Base-by-base conservation (phyloP, 2,329 filamentous ascomycete species). In the Xylariaceae sp. region DNA sequence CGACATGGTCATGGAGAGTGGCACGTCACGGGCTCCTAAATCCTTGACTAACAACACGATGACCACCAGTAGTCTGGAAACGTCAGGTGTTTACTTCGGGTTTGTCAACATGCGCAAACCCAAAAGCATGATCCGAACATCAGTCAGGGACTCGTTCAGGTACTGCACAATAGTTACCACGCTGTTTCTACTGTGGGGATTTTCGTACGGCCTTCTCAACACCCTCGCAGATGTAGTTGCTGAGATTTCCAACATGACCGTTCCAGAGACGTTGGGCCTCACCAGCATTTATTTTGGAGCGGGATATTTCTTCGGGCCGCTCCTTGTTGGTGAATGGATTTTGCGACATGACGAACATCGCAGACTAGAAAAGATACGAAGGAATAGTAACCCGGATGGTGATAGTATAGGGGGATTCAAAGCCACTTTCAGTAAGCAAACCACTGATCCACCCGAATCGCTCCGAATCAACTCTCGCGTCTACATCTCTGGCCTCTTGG, bases 161-260 rank as follows among this genome's bases (percentile, higher is more conserved):
- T 89, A 89, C 59, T 85, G 88, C 64, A 78, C 80, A 15, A 76
- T 89, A 58, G 89, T 95, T 19, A 89, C 88, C 1, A 80, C 92
- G 6, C 75, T 96, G 0, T 95, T 96, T 71, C 84, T 95, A 59
- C 74, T 96, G 2, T 95, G 90, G 91, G 92, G 92, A 0, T 87
- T 96, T 54, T 91, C 90, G 0, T 96, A 96, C 63, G 92, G 92
- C 0, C 78, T 96, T 1, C 76, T 96, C 5, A 90, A 94, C 64
- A 87, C 86, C 0, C 79, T 96, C 26, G 95, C 95, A 67, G 79
- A 78, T 18, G 83, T 83, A 21, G 85, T 90, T 49, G 82, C 86
- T 34, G 66, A 71, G 12, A 79, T 89, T 5, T 79, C 85, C 13
- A 64, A 79, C 19, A 85, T 87, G 76, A 80, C 76, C 1, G 69